Conservation (phyloP, 805 yeast species). For the Kodamaea neixiangensis region DNA sequence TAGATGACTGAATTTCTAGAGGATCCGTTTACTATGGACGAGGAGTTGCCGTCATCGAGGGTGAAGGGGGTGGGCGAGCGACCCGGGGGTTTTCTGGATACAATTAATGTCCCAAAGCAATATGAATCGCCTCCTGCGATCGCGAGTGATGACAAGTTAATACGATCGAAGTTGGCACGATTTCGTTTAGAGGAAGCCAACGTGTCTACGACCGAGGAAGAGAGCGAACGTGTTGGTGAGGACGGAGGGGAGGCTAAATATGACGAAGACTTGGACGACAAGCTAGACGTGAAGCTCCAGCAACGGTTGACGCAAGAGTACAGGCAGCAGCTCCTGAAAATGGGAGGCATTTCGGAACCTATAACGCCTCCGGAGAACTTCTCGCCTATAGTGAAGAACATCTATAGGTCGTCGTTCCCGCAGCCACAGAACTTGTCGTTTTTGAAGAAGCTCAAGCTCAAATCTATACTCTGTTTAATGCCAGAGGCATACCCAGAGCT, state of each 20-base stretch:
- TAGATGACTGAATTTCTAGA: slow-evolving; percentile 21
- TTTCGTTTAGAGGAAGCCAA: slow-evolving; percentile 26
- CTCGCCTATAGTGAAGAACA: slow-evolving; percentile 69
- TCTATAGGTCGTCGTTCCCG: slow-evolving; percentile 90
- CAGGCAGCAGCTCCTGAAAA: slow-evolving; percentile 8
- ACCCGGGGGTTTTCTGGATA: neutral
- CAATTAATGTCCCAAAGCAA: neutral
- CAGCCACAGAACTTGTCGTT: slow-evolving; percentile 78
- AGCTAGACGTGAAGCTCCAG: slow-evolving; percentile 31
- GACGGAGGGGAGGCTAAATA: slow-evolving; percentile 15
- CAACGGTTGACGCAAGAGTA: slow-evolving; percentile 21
- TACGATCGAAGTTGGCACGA: slow-evolving; percentile 36
- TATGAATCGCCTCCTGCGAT: slow-evolving; percentile 5
- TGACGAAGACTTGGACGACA: slow-evolving; percentile 46
- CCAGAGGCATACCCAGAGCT: slow-evolving; percentile 91
- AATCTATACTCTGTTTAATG: slow-evolving; percentile 77
- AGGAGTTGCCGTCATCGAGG: slow-evolving; percentile 26
- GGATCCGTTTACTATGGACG: slow-evolving; percentile 49
- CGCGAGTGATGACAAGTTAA: slow-evolving; percentile 19
- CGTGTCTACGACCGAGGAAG: slow-evolving; percentile 31
- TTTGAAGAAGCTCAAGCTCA: slow-evolving; percentile 60
- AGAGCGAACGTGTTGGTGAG: slow-evolving; percentile 21
- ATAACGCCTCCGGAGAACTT: slow-evolving; percentile 87
- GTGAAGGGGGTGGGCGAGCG: neutral
- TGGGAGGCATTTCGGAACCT: slow-evolving; percentile 17